phyloP scores from a whole-genome alignment of 1,284 basidiomycete species.

The Kalmanozyma brasiliensis region DNA sequence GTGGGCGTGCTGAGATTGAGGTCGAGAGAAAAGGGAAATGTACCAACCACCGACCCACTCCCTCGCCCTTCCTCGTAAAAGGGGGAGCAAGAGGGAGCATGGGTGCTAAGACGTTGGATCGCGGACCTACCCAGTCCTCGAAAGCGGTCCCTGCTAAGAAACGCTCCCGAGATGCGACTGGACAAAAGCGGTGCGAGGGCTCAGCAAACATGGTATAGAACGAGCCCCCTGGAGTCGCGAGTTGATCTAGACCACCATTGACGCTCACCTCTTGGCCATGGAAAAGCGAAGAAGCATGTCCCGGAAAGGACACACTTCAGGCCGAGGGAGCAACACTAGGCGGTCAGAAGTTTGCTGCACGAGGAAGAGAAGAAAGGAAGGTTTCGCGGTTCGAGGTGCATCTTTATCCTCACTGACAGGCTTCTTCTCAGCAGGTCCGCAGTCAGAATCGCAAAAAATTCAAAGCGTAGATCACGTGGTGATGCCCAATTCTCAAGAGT shows the following conservation, averaged over 20 bases:
- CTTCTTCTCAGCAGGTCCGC: neutral
- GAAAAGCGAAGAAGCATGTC: conserved; percentile 34
- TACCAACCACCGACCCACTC: conserved; percentile 54
- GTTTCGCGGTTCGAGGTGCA: neutral
- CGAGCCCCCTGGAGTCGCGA: conserved; percentile 51
- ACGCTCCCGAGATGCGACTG: conserved; percentile 10
- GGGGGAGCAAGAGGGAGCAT: conserved; percentile 21
- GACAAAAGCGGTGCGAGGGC: conserved; percentile 37
- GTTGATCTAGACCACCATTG: conserved; percentile 52
- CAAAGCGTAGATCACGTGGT: conserved; percentile 30
- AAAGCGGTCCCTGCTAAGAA: conserved; percentile 35
- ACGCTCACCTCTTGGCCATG: conserved; percentile 54
- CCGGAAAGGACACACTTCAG: conserved; percentile 17
- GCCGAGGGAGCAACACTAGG: conserved; percentile 57
- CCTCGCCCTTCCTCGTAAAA: conserved; percentile 12
- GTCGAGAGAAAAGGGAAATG: conserved; percentile 12
- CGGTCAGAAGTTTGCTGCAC: conserved; percentile 54
- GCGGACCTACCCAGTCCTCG: conserved; percentile 32
- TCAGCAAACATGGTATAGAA: conserved; percentile 39
- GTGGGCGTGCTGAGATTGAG: neutral
- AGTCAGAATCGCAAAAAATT: neutral
- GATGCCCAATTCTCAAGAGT: neutral
- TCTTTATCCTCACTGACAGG: conserved; percentile 13
- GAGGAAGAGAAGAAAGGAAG: conserved; percentile 38
- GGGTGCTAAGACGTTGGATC: conserved; percentile 54